These are phyloP conservation scores for Suhomyces vadensis DNA, from an alignment of 805 yeast species.

Conservation along the genomic window DNA sequence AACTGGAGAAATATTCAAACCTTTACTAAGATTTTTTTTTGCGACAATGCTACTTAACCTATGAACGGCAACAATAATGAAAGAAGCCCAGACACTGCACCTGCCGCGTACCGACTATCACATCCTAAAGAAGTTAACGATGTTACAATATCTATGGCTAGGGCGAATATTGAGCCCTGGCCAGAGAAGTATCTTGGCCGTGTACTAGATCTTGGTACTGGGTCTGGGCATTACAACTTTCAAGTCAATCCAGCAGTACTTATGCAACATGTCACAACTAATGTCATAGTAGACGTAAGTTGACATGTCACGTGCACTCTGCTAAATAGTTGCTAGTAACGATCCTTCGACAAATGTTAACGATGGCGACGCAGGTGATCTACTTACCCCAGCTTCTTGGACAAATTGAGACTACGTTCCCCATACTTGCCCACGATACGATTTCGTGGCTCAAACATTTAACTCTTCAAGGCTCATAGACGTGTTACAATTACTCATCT, in stretches of 20 bases:
- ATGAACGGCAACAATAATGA: not conserved
- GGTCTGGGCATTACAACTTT: not conserved
- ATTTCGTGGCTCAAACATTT: not conserved
- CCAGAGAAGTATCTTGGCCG: not conserved
- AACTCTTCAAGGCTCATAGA: not conserved
- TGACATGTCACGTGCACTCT: not conserved
- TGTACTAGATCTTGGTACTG: not conserved
- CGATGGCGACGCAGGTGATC: no score
- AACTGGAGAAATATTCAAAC: not conserved
- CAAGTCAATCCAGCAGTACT: not conserved
- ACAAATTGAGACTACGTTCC: not conserved
- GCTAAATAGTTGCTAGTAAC: not conserved
- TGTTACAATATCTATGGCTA: not conserved
- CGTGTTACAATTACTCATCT: not conserved
- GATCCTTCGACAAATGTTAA: no score
- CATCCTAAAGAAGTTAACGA: not conserved
- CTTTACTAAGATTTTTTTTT: not conserved
- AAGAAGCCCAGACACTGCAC: not conserved
- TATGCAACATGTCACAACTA: not conserved
- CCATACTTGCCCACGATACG: not conserved
- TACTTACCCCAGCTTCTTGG: not conserved
- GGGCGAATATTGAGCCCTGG: not conserved
- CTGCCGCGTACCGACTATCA: slow-evolving; percentile 1
- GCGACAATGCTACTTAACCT: not conserved
- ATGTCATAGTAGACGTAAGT: not conserved